Percentiles rank a stretch among this genome's conserved stretches.
Evolutionary conservation across 2,329 filamentous ascomycete species (phyloP).

Genomic region (Alternaria longipes): DNA sequence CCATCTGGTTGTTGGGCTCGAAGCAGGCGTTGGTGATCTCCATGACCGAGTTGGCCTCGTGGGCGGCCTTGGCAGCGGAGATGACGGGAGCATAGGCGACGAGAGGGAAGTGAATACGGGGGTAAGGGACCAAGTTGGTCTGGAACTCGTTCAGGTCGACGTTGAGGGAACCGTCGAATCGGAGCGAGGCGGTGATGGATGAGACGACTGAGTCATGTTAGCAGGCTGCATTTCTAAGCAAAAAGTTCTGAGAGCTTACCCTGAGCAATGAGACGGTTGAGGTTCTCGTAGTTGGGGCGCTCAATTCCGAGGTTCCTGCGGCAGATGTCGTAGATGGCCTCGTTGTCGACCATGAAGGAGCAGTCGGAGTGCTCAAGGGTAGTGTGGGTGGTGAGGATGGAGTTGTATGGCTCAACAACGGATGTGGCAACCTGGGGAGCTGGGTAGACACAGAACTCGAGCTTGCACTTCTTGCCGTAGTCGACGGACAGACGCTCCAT

Average conservation of each 20-base stretch:
- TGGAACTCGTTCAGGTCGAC: constrained; percentile 99
- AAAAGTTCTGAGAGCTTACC: constrained; percentile 61
- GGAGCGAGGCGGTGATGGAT: constrained; percentile 96
- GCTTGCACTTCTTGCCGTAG: constrained; percentile 99
- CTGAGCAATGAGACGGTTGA: constrained; percentile 98
- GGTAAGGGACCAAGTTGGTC: constrained; percentile 99
- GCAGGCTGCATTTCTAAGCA: not conserved
- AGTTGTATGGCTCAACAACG: constrained; percentile 99
- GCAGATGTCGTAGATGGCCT: constrained; percentile 99
- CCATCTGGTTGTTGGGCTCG: constrained; percentile 99
- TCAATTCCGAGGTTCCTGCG: constrained; percentile 96
- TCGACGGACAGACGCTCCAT: constrained; percentile 99
- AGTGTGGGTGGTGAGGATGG: constrained; percentile 97
- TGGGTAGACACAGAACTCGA: constrained; percentile 99
- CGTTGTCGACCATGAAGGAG: constrained; percentile 99
- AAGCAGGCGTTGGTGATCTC: constrained; percentile 99
- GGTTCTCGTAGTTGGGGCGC: constrained; percentile 97
- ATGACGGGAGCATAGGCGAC: constrained; percentile 95
- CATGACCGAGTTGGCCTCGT: constrained; percentile 97
- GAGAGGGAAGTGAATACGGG: constrained; percentile 98
- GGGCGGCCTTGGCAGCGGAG: constrained; percentile 92
- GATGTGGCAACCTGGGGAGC: constrained; percentile 96
- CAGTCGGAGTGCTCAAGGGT: constrained; percentile 99
- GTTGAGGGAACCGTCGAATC: constrained; percentile 98
- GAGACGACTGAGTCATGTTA: constrained; percentile 76